Percentiles rank a stretch among this genome's conserved stretches.
These are phyloP conservation scores for Colletotrichum tropicale DNA, from an alignment of 2,329 filamentous ascomycete genomes.

Conservation along the genomic window DNA sequence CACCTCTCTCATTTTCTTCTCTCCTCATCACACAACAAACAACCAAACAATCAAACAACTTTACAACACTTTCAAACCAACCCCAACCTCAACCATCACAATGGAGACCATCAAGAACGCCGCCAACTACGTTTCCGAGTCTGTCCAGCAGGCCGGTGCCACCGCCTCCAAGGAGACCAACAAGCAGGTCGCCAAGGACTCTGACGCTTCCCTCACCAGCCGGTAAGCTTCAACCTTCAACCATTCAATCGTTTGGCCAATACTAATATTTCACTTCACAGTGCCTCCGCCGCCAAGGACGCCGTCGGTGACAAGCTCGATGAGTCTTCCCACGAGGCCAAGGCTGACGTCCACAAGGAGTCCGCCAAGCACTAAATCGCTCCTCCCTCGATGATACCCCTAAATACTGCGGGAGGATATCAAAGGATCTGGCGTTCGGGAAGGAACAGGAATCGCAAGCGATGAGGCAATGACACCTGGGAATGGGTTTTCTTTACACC, in stretches of 20 bases:
- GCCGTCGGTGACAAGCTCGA: conserved; percentile 50
- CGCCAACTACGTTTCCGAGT: conserved; percentile 73
- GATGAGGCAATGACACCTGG: conserved; percentile 16
- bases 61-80: conserved; percentile 28
- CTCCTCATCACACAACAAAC: conserved; percentile 24
- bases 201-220: conserved; percentile 54
- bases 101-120: conserved; percentile 64
- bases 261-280: conserved; percentile 32
- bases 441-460: not conserved
- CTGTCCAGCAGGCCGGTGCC: conserved; percentile 59
- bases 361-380: conserved; percentile 22
- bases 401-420: conserved; percentile 10
- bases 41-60: conserved; percentile 22
- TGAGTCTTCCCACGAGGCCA: conserved; percentile 43
- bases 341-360: conserved; percentile 46
- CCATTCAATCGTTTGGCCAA: rapidly evolving
- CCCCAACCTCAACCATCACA: conserved; percentile 32
- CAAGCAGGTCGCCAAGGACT: conserved; percentile 71
- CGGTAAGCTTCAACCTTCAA: conserved; percentile 46
- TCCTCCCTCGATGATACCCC: conserved; percentile 17
- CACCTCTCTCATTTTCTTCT: not conserved
- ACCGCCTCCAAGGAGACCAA: conserved; percentile 71
- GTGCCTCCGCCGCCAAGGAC: conserved; percentile 53
- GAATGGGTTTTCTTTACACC: not conserved
- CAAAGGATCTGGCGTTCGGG: conserved; percentile 13